These are phyloP conservation scores for Hemisphaericaspora lyxosophila DNA, from an alignment of 1,139 yeast species.

Conservation along the genomic window DNA sequence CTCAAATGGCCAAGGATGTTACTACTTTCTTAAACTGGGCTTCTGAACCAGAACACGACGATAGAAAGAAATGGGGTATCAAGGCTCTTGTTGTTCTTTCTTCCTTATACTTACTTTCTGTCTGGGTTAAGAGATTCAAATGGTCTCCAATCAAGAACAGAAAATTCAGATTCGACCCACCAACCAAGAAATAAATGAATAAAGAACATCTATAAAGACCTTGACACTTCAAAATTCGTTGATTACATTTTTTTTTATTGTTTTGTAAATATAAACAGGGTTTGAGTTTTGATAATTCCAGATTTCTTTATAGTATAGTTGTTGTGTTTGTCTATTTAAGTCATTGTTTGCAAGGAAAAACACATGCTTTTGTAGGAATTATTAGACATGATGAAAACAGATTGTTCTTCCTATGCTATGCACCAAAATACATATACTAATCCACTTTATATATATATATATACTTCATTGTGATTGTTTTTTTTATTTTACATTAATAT, in stretches of 20 bases:
- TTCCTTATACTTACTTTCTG: conserved; percentile 74
- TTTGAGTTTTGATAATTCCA: conserved; percentile 3
- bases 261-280: conserved; percentile 4
- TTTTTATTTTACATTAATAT: conserved; percentile 1
- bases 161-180: conserved; percentile 91
- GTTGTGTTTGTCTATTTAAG: background rate
- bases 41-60: conserved; percentile 98
- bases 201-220: background rate
- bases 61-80: conserved; percentile 94
- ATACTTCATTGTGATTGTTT: background rate
- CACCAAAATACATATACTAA: background rate
- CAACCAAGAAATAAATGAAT: conserved; percentile 34
- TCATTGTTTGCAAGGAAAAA: background rate
- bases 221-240: background rate
- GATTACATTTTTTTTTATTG: conserved; percentile 4
- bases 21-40: conserved; percentile 97
- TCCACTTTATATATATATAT: conserved; percentile 1
- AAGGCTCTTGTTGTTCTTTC: conserved; percentile 84
- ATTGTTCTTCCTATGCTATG: background rate
- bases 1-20: conserved; percentile 99
- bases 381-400: conserved; percentile 1
- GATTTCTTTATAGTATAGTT: background rate
- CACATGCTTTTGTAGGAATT: background rate
- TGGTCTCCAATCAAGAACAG: conserved; percentile 97
- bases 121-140: conserved; percentile 97